A percentile compares a stretch with the other conserved stretches of the same genome.
Evolutionary conservation across 495 filamentous ascomycete species (phyloP).

Genomic region (Penicillium dipodomyicola): DNA sequence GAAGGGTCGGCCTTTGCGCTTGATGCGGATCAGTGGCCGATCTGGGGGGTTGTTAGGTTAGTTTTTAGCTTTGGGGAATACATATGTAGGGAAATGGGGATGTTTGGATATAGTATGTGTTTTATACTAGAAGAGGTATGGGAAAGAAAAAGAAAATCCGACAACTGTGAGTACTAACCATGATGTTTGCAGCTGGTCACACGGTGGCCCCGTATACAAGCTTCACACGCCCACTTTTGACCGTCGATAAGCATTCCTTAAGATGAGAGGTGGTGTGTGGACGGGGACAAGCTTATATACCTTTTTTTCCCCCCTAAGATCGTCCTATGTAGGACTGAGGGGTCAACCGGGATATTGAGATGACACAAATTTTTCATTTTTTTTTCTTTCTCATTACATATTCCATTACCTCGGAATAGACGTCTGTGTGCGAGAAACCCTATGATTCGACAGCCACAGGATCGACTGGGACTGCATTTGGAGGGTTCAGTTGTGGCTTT

Average conservation of each 20-base stretch:
- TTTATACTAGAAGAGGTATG: constrained; percentile 4
- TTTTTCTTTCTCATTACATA: background rate
- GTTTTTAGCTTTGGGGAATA: background rate
- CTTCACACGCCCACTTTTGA: constrained; percentile 88
- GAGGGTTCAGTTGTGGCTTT: constrained; percentile 15
- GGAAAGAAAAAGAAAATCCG: constrained; percentile 16
- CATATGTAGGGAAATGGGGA: no score
- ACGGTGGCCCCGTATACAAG: constrained; percentile 87
- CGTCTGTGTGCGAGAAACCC: constrained; percentile 12
- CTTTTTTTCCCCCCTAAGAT: background rate
- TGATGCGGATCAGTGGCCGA: constrained; percentile 88
- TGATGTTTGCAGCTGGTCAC: constrained; percentile 59
- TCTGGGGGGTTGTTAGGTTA: constrained; percentile 48
- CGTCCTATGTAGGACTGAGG: constrained; percentile 2
- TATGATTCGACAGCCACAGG: constrained; percentile 30
- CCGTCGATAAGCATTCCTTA: constrained; percentile 76
- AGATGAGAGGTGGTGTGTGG: constrained; percentile 20
- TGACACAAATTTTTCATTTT: constrained; percentile 6
- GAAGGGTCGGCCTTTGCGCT: constrained; percentile 95
- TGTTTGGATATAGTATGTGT: no score
- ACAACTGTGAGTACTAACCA: constrained; percentile 33
- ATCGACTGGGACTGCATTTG: constrained; percentile 26
- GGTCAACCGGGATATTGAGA: constrained; percentile 14
- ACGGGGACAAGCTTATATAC: constrained; percentile 20
- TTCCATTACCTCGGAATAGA: background rate